These are phyloP conservation scores for Hansenula anomala DNA, from an alignment of 1,139 yeast species.

Conservation along the genomic window DNA sequence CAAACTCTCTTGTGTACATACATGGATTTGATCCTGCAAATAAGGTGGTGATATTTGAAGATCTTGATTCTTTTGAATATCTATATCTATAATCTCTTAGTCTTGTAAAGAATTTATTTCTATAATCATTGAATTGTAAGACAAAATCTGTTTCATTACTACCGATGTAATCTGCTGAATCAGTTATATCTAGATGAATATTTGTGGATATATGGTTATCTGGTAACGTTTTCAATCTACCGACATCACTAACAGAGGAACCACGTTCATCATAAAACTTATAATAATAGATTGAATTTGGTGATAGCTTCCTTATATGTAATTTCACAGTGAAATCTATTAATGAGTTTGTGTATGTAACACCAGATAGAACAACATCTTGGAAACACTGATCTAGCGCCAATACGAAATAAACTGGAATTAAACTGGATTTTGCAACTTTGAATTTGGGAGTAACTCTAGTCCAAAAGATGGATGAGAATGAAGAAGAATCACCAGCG, in stretches of 20 bases:
- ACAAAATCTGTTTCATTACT: not conserved
- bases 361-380: not conserved
- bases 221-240: not conserved
- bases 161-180: not conserved
- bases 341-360: conserved; percentile 1
- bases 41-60: not conserved
- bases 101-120: not conserved
- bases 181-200: not conserved
- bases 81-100: conserved; percentile 1
- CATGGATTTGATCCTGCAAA: not conserved
- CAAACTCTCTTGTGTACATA: not conserved
- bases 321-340: conserved; percentile 3
- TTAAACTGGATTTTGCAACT: conserved; percentile 2
- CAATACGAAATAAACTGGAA: conserved; percentile 1
- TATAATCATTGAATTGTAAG: not conserved
- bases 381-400: not conserved
- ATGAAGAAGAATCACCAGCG: conserved; percentile 2
- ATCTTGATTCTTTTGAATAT: not conserved
- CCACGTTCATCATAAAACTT: not conserved
- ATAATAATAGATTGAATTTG: not conserved
- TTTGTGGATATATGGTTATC: not conserved
- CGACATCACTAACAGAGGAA: not conserved
- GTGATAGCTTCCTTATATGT: not conserved
- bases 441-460: not conserved
- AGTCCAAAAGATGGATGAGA: conserved; percentile 3